These are phyloP conservation scores for Crucihimalaya himalaica DNA, from an alignment of 345 rosid species.

Conservation along the genomic window DNA sequence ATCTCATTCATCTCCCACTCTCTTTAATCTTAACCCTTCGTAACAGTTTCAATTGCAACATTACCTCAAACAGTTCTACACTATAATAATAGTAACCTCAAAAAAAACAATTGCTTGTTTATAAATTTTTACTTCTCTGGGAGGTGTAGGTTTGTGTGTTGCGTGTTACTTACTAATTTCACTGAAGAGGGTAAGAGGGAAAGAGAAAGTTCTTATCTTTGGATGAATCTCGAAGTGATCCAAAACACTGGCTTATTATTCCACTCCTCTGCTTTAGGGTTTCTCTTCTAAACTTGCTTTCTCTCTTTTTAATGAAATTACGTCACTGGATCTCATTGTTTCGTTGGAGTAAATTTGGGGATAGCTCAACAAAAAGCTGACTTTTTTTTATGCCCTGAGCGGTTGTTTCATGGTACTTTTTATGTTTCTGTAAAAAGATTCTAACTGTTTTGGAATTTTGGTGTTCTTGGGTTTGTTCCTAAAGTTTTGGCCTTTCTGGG, in stretches of 20 bases:
- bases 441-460: constrained; percentile 27
- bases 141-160: constrained; percentile 17
- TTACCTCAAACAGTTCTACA: constrained; percentile 9
- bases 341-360: constrained; percentile 22
- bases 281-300: constrained; percentile 16
- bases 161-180: constrained; percentile 15
- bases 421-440: constrained; percentile 18
- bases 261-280: constrained; percentile 35
- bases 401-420: constrained; percentile 14
- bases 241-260: constrained; percentile 32
- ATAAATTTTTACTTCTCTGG: not conserved
- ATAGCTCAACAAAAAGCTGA: constrained; percentile 17
- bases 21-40: not conserved
- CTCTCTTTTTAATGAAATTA: not conserved
- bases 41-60: constrained; percentile 20
- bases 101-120: not conserved
- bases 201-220: constrained; percentile 33
- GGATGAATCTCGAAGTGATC: constrained; percentile 36
- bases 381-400: constrained; percentile 13
- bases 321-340: constrained; percentile 20
- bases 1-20: constrained; percentile 12
- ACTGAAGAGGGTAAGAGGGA: constrained; percentile 8
- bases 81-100: no score
- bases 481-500: constrained; percentile 15
- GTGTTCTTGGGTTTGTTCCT: constrained; percentile 15